Evolutionary conservation across 1,139 yeast species (phyloP).

Genomic region (Kluyveromyces marxianus): DNA sequence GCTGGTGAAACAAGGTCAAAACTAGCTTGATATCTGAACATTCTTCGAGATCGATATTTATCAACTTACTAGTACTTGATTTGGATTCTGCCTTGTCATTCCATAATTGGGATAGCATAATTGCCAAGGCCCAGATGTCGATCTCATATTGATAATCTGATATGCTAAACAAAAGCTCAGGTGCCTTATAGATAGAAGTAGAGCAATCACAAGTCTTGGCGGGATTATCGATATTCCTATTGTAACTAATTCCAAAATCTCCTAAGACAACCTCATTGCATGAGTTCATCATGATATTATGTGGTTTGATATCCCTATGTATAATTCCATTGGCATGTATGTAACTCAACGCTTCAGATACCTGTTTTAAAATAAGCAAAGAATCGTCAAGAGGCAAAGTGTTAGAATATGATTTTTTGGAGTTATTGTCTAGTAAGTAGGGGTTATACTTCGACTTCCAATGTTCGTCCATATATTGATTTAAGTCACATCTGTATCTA

Average conservation of each 20-base stretch:
- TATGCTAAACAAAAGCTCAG: slow-evolving; percentile 73
- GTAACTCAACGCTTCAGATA: slow-evolving; percentile 43
- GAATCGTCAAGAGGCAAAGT: slow-evolving; percentile 22
- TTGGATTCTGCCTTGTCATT: slow-evolving; percentile 36
- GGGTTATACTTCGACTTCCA: slow-evolving; percentile 29
- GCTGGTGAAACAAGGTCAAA: slow-evolving; percentile 48
- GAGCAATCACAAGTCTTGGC: slow-evolving; percentile 63
- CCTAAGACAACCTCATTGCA: slow-evolving; percentile 37
- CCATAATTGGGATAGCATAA: slow-evolving; percentile 55
- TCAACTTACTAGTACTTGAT: slow-evolving; percentile 20
- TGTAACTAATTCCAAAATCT: slow-evolving; percentile 77
- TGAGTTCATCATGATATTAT: slow-evolving; percentile 51
- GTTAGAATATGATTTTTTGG: slow-evolving; percentile 10
- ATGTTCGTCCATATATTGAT: slow-evolving; percentile 19
- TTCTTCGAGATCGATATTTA: slow-evolving; percentile 32
- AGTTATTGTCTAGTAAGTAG: neutral
- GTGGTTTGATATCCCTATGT: slow-evolving; percentile 84
- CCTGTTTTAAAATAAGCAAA: slow-evolving; percentile 33
- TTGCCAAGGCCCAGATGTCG: slow-evolving; percentile 80
- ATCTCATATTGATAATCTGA: slow-evolving; percentile 51
- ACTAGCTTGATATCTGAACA: slow-evolving; percentile 61
- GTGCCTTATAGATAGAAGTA: slow-evolving; percentile 74
- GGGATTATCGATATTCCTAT: slow-evolving; percentile 39
- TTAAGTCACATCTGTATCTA: slow-evolving; percentile 15
- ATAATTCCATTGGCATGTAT: slow-evolving; percentile 58